Percentiles rank a stretch among this genome's conserved stretches.
Conservation (phyloP, 495 filamentous ascomycete genomes). For the Talaromyces stipitatus region DNA sequence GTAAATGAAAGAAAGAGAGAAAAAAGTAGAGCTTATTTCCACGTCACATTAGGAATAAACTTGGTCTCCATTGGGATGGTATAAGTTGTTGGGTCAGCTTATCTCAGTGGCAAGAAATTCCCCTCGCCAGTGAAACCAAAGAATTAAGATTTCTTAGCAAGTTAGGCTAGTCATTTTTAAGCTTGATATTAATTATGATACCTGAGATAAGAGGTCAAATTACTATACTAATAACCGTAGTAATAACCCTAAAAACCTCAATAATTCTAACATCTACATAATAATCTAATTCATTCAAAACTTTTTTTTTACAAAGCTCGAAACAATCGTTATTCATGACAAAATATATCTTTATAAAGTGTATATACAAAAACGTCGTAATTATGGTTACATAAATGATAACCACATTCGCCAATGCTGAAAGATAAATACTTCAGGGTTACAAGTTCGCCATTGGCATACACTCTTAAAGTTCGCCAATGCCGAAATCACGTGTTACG, state of each 20-base stretch:
- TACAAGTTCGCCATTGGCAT: not conserved
- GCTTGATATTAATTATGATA: not conserved
- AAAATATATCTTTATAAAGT: too few relatives aligned
- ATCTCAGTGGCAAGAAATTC: constrained; percentile 1
- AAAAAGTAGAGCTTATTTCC: not conserved
- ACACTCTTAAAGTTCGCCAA: constrained; percentile 2
- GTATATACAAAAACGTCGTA: too few relatives aligned
- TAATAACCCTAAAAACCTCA: not conserved
- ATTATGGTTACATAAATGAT: not conserved
- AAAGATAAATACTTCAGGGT: not conserved
- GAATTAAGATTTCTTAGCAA: not conserved
- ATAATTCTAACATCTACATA: too few relatives aligned
- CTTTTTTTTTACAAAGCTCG: too few relatives aligned
- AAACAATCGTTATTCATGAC: too few relatives aligned
- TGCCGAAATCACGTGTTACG: not conserved
- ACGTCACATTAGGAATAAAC: too few relatives aligned
- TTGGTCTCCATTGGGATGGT: too few relatives aligned
- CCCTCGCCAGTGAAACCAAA: not conserved
- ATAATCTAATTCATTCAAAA: too few relatives aligned
- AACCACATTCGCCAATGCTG: not conserved
- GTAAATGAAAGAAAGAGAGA: not conserved
- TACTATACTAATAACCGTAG: not conserved
- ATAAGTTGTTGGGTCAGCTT: not conserved
- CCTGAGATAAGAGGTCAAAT: not conserved
- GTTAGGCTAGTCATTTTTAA: not conserved